Percentiles rank a stretch among this genome's conserved stretches.
phyloP scores from a whole-genome alignment of 805 yeast genomes.

The Pichia membranifaciens region DNA sequence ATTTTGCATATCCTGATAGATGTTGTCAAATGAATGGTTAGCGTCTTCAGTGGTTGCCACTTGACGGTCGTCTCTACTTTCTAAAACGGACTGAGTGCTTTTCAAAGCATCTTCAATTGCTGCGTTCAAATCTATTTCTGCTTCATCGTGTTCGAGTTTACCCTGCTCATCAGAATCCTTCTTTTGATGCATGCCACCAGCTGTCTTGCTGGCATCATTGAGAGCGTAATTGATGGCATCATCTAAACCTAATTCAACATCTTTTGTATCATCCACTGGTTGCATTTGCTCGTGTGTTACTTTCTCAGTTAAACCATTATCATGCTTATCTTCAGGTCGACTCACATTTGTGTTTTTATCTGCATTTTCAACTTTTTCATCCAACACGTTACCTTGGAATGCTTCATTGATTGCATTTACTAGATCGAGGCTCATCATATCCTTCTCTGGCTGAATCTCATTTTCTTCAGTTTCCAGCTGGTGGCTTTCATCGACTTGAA shows the following conservation, averaged over 20 bases:
- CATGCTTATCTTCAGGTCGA: not conserved
- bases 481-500: not conserved
- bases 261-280: not conserved
- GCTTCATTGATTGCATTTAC: constrained; percentile 15
- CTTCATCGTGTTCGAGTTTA: not conserved
- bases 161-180: no score
- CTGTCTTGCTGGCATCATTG: not conserved
- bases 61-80: constrained; percentile 3
- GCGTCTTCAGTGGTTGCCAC: constrained; percentile 1
- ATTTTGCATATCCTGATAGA: constrained; percentile 11
- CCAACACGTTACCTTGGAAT: not conserved
- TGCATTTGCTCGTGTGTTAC: not conserved
- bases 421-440: constrained; percentile 5
- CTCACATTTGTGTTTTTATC: not conserved
- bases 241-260: not conserved
- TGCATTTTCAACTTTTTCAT: not conserved
- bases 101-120: constrained; percentile 25
- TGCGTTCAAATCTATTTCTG: constrained; percentile 17
- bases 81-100: constrained; percentile 9
- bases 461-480: not conserved
- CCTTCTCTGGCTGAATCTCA: not conserved
- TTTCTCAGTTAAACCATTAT: no score
- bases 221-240: constrained; percentile 3
- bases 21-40: constrained; percentile 1
- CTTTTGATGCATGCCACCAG: no score